Evolutionary conservation across 768 basidiomycete species (phyloP), one percentile per base, ranked within the genome.

Genomic region (Pleurotus citrinopileatus): DNA sequence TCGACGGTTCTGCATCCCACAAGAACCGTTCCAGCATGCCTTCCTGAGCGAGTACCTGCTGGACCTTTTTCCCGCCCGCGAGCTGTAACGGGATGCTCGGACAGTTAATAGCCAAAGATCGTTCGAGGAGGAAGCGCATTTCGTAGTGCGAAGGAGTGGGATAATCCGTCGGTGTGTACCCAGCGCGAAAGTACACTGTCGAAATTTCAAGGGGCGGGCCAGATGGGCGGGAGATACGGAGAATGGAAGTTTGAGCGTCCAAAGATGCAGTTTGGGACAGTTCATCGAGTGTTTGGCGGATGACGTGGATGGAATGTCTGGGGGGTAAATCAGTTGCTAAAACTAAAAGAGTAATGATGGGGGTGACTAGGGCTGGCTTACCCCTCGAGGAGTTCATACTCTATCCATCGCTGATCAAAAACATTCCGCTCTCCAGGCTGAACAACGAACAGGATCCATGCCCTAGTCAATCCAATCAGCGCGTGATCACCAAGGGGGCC

Each of bases 61-160:
- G 96, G 0, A 99, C 84, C 65, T 97, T 97, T 77, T 99, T 99
- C 2, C 88, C 86, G 0, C 96, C 96, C 0, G 95, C 94, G n/a
- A 98, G 83, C 59, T 98, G 96, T 12, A 98, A 78, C 4, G 89
- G 84, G 59, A 98, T 83, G 1, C 84, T 83, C 0, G 96, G 96
- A 63, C 96, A 99, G 58, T 98, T 96, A 74, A 94, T 94, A 0
- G 96, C 94, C 48, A 69, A 74, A 4, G 89, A 90, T 34, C 83
- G 77, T 65, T 98, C 95, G 29, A 98, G 77, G 12, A 83, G 69
- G 60, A 89, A 79, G 6, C 96, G 89, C 1, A 85, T 89, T 6
- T 69, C 64, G 72, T 91, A 98, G 44, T 87, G 81, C 4, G 68
- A 54, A 0, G 80, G 64, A 0, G 84, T 79, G 0, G 85, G 81